Conservation (phyloP, 257 asterid genomes). For the Solanum tarijense region DNA sequence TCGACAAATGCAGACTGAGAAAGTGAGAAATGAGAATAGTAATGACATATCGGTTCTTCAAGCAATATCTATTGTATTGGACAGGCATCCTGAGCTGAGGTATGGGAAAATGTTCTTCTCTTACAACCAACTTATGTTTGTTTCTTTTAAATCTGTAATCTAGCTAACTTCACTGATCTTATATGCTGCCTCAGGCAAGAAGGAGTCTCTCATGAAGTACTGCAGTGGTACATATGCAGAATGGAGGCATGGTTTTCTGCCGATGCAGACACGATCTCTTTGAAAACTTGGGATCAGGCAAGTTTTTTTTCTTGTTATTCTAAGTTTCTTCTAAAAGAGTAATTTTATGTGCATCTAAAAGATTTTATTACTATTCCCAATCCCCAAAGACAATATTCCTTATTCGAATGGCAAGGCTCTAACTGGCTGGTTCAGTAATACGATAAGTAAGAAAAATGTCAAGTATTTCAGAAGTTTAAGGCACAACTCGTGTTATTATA, state of each 20-base stretch:
- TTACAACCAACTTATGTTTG: neutral
- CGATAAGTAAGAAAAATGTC: neutral
- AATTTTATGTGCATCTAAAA: neutral
- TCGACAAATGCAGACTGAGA: constrained; percentile 49
- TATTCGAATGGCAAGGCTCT: neutral
- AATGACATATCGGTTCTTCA: constrained; percentile 70
- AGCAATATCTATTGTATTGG: constrained; percentile 70
- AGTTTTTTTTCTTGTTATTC: constrained; percentile 8
- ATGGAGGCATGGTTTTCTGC: constrained; percentile 99
- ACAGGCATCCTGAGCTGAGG: constrained; percentile 78
- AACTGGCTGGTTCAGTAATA: neutral
- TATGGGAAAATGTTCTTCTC: constrained; percentile 4
- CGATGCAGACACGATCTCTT: constrained; percentile 90
- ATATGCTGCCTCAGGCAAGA: constrained; percentile 39
- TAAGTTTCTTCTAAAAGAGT: neutral
- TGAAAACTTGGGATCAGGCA: constrained; percentile 96
- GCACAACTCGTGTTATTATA: neutral
- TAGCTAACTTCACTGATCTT: neutral
- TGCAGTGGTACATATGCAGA: constrained; percentile 96
- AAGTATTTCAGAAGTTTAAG: neutral
- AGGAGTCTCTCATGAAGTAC: constrained; percentile 81
- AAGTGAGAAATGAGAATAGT: constrained; percentile 63
- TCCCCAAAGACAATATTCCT: neutral
- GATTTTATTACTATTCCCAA: neutral
- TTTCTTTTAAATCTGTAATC: constrained; percentile 3